These are phyloP conservation scores for Yarrowia sp. DNA, from an alignment of 805 yeast species.

Conservation along the genomic window DNA sequence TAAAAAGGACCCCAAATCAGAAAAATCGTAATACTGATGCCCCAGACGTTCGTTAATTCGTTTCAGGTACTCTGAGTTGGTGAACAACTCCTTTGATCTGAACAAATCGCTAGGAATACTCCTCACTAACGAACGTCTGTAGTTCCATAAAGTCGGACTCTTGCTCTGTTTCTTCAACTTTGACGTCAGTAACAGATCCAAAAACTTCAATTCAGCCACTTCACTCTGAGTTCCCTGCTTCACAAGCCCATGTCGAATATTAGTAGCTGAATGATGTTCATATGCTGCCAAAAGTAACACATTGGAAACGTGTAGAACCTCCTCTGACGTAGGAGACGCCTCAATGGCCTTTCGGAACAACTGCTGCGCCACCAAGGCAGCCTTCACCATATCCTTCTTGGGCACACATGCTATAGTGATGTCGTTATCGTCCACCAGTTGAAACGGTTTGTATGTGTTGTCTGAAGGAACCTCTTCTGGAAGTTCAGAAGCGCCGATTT, in stretches of 20 bases:
- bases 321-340: background rate
- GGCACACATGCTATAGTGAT: constrained; percentile 7
- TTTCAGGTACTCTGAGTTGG: background rate
- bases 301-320: background rate
- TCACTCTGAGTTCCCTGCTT: constrained; percentile 26
- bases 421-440: background rate
- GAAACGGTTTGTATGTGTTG: constrained; percentile 4
- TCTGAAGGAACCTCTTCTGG: constrained; percentile 6
- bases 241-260: constrained; percentile 45
- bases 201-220: constrained; percentile 45
- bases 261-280: constrained; percentile 48
- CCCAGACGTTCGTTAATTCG: background rate
- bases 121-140: constrained; percentile 48
- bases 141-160: constrained; percentile 53
- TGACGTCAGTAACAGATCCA: constrained; percentile 47
- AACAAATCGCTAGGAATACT: background rate
- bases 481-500: constrained; percentile 9
- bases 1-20: background rate
- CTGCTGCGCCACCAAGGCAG: background rate
- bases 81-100: background rate
- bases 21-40: background rate
- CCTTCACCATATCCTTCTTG: constrained; percentile 15
- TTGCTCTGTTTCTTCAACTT: constrained; percentile 51
- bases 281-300: constrained; percentile 47
- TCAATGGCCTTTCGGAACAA: background rate